phyloP scores from a whole-genome alignment of 805 yeast genomes.

The Diddensiella caesifluorescens region DNA sequence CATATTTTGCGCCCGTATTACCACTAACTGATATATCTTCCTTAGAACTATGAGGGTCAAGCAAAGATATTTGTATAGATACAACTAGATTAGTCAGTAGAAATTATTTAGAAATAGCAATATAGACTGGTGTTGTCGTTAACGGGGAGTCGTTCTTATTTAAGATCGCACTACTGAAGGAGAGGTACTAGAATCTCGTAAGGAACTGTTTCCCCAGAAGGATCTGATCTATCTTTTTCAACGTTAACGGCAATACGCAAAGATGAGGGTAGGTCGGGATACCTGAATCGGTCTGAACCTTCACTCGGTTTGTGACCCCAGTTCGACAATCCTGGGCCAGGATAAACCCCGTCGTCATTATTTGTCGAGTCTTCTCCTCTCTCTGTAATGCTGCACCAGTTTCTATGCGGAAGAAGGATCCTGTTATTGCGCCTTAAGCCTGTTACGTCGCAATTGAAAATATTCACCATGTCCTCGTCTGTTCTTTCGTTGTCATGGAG shows the following conservation, averaged over 20 bases:
- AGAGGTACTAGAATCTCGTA: conserved; percentile 69
- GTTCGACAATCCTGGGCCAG: conserved; percentile 13
- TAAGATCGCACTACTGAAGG: not conserved
- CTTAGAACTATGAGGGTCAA: no score
- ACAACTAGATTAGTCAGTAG: no score
- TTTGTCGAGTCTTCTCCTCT: conserved; percentile 9
- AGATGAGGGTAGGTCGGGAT: conserved; percentile 31
- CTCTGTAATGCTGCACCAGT: conserved; percentile 45
- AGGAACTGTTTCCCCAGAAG: conserved; percentile 49
- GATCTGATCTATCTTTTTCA: conserved; percentile 52
- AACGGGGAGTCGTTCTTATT: not conserved
- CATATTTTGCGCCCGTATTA: no score
- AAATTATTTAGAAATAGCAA: no score
- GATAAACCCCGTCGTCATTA: conserved; percentile 1
- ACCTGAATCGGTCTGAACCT: conserved; percentile 16
- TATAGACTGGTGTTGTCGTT: no score
- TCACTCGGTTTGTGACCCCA: not conserved
- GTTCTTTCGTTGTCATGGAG: conserved; percentile 44
- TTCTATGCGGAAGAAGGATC: conserved; percentile 50
- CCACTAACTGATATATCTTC: no score
- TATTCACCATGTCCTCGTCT: conserved; percentile 75
- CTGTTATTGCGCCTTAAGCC: conserved; percentile 45
- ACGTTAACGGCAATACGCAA: conserved; percentile 68
- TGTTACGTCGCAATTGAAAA: conserved; percentile 58
- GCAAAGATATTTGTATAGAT: no score